Evolutionary conservation across 2,329 filamentous ascomycete genomes (phyloP).

Genomic region (Botrytis elliptica): DNA sequence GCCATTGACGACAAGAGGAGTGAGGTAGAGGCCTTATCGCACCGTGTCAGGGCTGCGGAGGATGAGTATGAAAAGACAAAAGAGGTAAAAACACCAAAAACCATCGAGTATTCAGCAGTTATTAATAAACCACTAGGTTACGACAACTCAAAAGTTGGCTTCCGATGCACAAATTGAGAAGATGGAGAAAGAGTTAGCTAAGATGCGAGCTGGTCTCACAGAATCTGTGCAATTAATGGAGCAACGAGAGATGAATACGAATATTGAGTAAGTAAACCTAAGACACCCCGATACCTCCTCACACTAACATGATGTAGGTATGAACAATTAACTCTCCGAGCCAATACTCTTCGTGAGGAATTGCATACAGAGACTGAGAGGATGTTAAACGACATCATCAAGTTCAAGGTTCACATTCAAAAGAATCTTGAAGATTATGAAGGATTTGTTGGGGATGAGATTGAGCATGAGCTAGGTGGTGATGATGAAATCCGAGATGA

Average conservation of each 20-base stretch:
- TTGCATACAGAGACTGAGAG: conserved; percentile 95
- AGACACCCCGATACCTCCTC: not conserved
- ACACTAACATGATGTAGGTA: conserved; percentile 55
- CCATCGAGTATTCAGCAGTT: not conserved
- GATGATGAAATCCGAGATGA: conserved; percentile 58
- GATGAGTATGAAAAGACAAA: conserved; percentile 94
- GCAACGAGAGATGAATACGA: conserved; percentile 93
- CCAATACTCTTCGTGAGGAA: conserved; percentile 85
- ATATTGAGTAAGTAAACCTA: conserved; percentile 72
- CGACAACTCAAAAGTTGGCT: conserved; percentile 80
- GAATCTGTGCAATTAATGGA: conserved; percentile 91
- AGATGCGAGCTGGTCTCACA: conserved; percentile 79
- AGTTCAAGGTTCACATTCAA: conserved; percentile 97
- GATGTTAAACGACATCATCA: conserved; percentile 95
- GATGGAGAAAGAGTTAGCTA: conserved; percentile 96
- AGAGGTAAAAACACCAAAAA: conserved; percentile 51
- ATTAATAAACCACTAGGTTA: conserved; percentile 45
- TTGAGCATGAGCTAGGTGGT: conserved; percentile 75
- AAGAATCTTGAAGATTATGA: conserved; percentile 92
- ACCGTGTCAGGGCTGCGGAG: conserved; percentile 82
- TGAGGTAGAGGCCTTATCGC: conserved; percentile 88
- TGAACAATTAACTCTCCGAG: conserved; percentile 84
- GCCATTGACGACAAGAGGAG: conserved; percentile 93
- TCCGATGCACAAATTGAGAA: conserved; percentile 95
- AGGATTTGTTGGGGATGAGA: conserved; percentile 86